A percentile compares a stretch with the other conserved stretches of the same genome.
Conservation (phyloP, 306 rosid species). For the Ammopiptanthus mongolicus region DNA sequence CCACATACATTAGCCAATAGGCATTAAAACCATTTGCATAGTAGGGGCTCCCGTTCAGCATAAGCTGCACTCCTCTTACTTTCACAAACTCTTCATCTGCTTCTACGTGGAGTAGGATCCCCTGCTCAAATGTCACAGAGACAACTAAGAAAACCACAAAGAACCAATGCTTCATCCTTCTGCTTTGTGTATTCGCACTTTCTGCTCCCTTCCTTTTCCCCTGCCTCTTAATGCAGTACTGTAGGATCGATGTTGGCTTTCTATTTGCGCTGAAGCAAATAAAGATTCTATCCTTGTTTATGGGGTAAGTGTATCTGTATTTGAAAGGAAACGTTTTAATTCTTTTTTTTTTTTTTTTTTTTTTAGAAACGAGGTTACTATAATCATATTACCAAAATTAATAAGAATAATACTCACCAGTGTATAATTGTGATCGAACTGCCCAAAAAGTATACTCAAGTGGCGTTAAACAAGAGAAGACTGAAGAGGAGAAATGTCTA, state of each 20-base stretch:
- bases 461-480: background rate
- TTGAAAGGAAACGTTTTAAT: background rate
- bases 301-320: background rate
- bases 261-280: background rate
- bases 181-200: background rate
- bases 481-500: background rate
- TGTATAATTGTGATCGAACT: background rate
- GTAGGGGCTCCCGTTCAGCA: constrained; percentile 62
- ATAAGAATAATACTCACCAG: background rate
- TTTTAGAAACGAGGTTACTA: background rate
- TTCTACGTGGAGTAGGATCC: constrained; percentile 11
- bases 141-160: constrained; percentile 34
- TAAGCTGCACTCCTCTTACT: constrained; percentile 63
- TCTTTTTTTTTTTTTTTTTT: too few relatives aligned
- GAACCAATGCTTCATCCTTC: constrained; percentile 33
- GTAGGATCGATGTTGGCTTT: background rate
- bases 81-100: constrained; percentile 68
- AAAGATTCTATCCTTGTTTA: constrained; percentile 4
- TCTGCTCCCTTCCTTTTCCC: background rate
- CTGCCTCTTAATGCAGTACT: background rate
- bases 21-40: constrained; percentile 92
- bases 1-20: constrained; percentile 84
- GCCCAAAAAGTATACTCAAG: background rate
- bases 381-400: background rate
- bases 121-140: constrained; percentile 14